phyloP scores from a whole-genome alignment of 768 basidiomycete species.

The Amylocystis lapponica region DNA sequence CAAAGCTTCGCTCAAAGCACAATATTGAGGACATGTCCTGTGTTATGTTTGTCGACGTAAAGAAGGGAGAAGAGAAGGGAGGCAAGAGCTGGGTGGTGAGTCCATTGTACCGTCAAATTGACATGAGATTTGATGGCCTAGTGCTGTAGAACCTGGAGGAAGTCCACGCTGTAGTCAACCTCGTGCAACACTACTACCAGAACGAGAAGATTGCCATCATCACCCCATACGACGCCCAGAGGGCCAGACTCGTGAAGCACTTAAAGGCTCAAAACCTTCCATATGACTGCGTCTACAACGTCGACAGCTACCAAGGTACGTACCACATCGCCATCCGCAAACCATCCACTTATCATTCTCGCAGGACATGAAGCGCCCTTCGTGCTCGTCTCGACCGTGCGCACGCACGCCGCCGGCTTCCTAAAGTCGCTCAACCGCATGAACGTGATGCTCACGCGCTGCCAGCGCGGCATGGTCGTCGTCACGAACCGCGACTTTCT shows the following conservation, averaged over 20 bases:
- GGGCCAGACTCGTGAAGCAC: slow-evolving; percentile 33
- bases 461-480: slow-evolving; percentile 40
- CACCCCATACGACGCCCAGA: slow-evolving; percentile 51
- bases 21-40: slow-evolving; percentile 26
- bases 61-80: slow-evolving; percentile 31
- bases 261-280: slow-evolving; percentile 31
- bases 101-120: too few species aligned
- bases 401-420: slow-evolving; percentile 42
- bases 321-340: neutral
- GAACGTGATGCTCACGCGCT: slow-evolving; percentile 48
- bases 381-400: slow-evolving; percentile 46
- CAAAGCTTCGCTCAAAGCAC: slow-evolving; percentile 36
- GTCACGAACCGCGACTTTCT: slow-evolving; percentile 41
- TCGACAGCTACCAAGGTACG: slow-evolving; percentile 52
- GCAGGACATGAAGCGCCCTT: slow-evolving; percentile 48
- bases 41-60: slow-evolving; percentile 40
- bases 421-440: slow-evolving; percentile 37
- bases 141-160: slow-evolving; percentile 39
- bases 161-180: slow-evolving; percentile 32
- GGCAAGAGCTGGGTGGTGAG: slow-evolving; percentile 43
- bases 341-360: neutral
- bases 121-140: too few species aligned
- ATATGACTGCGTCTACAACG: slow-evolving; percentile 43
- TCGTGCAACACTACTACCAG: slow-evolving; percentile 38
- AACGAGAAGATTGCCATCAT: slow-evolving; percentile 38